Evolutionary conservation across 495 filamentous ascomycete species (phyloP).

Genomic region (Xylaria bambusicola): DNA sequence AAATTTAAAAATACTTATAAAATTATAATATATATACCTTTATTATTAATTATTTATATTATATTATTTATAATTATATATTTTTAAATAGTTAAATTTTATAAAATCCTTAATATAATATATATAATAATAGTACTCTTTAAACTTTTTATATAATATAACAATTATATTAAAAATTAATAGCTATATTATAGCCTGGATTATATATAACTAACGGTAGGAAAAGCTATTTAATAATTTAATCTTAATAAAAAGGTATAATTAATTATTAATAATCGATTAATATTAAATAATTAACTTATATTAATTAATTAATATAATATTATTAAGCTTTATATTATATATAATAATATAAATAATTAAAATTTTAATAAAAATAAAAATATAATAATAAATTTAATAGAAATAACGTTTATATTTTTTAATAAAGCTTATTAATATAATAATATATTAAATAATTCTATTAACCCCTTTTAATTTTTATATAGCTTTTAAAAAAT

Average conservation of each 20-base stretch:
- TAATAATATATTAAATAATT: not conserved
- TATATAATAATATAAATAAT: not conserved
- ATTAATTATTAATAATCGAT: not conserved
- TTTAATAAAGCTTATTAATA: not conserved
- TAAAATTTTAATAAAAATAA: not conserved
- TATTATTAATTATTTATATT: not conserved
- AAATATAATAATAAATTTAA: not conserved
- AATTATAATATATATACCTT: not conserved
- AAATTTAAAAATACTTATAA: not conserved
- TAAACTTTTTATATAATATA: not conserved
- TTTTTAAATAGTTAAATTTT: not conserved
- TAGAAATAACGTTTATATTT: not conserved
- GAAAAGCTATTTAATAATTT: not conserved
- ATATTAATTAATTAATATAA: not conserved
- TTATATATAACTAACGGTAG: not conserved
- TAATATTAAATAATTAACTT: not conserved
- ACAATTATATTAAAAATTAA: not conserved
- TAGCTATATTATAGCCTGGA: not conserved
- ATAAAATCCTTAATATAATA: not conserved
- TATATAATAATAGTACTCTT: not conserved
- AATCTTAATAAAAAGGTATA: not conserved
- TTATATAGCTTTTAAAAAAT: not conserved
- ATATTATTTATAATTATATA: not conserved
- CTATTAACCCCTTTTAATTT: not conserved
- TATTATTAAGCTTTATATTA: not conserved